These are phyloP conservation scores for Petrea volubilis DNA, from an alignment of 257 asterid species.

Conservation along the genomic window DNA sequence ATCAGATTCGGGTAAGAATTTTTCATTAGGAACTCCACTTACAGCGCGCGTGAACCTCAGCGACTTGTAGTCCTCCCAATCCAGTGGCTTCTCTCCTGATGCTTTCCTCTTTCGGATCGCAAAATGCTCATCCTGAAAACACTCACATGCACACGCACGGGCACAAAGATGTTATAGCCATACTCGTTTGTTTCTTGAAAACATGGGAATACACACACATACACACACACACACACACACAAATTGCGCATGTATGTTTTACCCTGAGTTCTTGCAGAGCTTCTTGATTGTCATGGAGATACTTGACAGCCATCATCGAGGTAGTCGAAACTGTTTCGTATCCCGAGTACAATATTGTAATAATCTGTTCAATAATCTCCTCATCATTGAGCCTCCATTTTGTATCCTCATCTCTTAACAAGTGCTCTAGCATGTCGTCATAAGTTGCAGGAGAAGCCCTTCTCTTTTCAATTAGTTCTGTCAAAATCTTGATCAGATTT, in stretches of 20 bases:
- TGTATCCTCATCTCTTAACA: conserved; percentile 39
- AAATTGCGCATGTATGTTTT: background rate
- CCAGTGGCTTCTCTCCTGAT: conserved; percentile 41
- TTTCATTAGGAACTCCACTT: too few species aligned
- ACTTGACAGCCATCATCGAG: conserved; percentile 87
- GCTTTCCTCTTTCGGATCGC: conserved; percentile 44
- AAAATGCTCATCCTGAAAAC: conserved; percentile 80
- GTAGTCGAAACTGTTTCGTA: conserved; percentile 87
- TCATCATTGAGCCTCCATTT: conserved; percentile 52
- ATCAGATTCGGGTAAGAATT: too few species aligned
- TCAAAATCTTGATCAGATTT: conserved; percentile 46
- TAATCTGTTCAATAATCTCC: conserved; percentile 73
- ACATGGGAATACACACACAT: too few species aligned
- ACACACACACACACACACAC: too few species aligned
- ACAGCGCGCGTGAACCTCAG: conserved; percentile 84
- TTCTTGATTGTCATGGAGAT: conserved; percentile 76
- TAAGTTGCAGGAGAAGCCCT: conserved; percentile 39
- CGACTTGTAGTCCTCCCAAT: conserved; percentile 60
- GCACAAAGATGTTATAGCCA: background rate
- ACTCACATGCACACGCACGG: too few species aligned
- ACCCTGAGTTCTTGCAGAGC: conserved; percentile 77
- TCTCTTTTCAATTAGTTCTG: conserved; percentile 52
- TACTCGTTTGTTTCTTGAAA: background rate
- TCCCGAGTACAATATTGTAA: conserved; percentile 84
- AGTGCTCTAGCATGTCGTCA: conserved; percentile 57